Conservation (phyloP, 176 grass and related monocot species). For the Aegilops sharonensis region DNA sequence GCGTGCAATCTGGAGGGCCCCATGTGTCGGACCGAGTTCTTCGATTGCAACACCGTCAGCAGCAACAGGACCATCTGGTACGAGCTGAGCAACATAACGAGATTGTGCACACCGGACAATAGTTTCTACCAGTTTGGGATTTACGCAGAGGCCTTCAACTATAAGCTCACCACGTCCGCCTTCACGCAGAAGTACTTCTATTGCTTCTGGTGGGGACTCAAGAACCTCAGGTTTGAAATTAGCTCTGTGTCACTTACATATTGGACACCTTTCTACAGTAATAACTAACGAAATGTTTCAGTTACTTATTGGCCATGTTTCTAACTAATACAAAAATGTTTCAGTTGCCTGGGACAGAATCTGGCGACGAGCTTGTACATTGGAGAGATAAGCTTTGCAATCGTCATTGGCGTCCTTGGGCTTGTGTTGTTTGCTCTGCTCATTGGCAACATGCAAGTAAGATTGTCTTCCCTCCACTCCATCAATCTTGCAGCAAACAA, state of each 20-base stretch:
- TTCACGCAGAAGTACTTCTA: constrained; percentile 95
- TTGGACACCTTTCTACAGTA: neutral
- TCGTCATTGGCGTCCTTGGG: constrained; percentile 77
- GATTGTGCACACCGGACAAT: constrained; percentile 53
- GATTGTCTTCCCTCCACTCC: neutral
- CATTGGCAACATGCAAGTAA: constrained; percentile 99
- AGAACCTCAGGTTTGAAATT: constrained; percentile 72
- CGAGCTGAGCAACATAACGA: constrained; percentile 49
- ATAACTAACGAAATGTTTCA: constrained; percentile 19
- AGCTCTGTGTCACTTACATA: constrained; percentile 15
- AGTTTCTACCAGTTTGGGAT: constrained; percentile 85
- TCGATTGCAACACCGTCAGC: constrained; percentile 56
- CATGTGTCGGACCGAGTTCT: constrained; percentile 61
- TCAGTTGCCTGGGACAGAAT: constrained; percentile 87
- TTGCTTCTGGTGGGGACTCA: constrained; percentile 99
- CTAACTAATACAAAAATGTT: neutral
- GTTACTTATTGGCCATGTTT: neutral
- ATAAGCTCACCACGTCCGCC: constrained; percentile 58
- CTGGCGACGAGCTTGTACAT: constrained; percentile 70
- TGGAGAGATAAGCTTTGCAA: constrained; percentile 68
- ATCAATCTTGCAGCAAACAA: neutral
- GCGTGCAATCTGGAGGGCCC: constrained; percentile 54
- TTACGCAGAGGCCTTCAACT: constrained; percentile 64
- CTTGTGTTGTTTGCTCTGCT: constrained; percentile 89
- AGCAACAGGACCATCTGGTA: constrained; percentile 47